A percentile compares a stretch with the other conserved stretches of the same genome.
phyloP scores from a whole-genome alignment of 371 early-diverging fungal genomes.

The Fennellomyces sp. region DNA sequence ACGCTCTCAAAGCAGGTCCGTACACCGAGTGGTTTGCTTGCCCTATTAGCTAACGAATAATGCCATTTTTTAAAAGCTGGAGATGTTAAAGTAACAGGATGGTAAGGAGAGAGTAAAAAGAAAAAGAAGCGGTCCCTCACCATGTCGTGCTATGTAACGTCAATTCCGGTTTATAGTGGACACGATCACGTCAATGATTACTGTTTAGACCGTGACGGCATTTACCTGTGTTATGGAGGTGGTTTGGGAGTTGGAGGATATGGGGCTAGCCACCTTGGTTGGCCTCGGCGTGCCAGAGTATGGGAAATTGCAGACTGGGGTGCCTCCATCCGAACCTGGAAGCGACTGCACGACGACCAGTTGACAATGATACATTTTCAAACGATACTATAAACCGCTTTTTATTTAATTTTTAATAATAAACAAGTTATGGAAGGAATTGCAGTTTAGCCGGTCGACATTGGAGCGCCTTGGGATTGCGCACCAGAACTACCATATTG shows the following conservation, averaged over 20 bases:
- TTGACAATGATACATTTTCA: slow-evolving; percentile 47
- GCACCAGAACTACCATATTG: slow-evolving; percentile 53
- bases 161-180: slow-evolving; percentile 41
- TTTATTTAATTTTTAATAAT: background rate
- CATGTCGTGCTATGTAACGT: too few relatives aligned
- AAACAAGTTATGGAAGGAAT: slow-evolving; percentile 24
- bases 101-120: slow-evolving; percentile 23
- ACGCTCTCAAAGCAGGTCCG: slow-evolving; percentile 29
- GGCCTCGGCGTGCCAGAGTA: slow-evolving; percentile 51
- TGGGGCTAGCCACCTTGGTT: slow-evolving; percentile 46
- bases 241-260: slow-evolving; percentile 57
- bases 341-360: slow-evolving; percentile 40
- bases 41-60: too few relatives aligned
- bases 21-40: too few relatives aligned
- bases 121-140: too few relatives aligned
- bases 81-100: slow-evolving; percentile 27
- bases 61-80: slow-evolving; percentile 14
- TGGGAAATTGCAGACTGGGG: slow-evolving; percentile 43
- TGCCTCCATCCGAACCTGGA: slow-evolving; percentile 49
- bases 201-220: slow-evolving; percentile 44
- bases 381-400: slow-evolving; percentile 31
- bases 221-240: slow-evolving; percentile 56
- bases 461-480: slow-evolving; percentile 47
- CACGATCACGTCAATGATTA: slow-evolving; percentile 61
- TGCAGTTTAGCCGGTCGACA: slow-evolving; percentile 55